A percentile compares a stretch with the other conserved stretches of the same genome.
phyloP scores from a whole-genome alignment of 75 land plant species.

The Pseudotsuga menziesii region DNA sequence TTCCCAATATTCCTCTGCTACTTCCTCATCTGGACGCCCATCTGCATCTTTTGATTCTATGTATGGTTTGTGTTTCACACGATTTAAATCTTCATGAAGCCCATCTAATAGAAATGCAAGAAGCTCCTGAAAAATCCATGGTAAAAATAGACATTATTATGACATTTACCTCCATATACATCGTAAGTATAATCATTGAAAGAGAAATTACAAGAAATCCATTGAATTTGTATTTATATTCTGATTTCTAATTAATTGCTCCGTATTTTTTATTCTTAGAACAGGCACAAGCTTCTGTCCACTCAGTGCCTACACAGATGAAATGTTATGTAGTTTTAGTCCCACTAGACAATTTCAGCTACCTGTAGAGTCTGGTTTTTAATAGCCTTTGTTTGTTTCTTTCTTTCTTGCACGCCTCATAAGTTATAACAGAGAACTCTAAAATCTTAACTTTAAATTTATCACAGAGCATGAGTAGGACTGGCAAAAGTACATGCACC shows the following conservation, averaged over 20 bases:
- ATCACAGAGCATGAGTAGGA: too few species aligned
- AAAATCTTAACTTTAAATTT: too few species aligned
- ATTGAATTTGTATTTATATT: too few species aligned
- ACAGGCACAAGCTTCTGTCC: conserved; percentile 61
- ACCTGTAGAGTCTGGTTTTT: too few species aligned
- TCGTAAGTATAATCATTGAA: conserved; percentile 15
- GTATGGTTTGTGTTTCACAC: conserved; percentile 80
- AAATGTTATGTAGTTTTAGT: background rate
- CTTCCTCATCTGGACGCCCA: conserved; percentile 73
- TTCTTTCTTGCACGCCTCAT: too few species aligned
- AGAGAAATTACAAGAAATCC: too few species aligned
- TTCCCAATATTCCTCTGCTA: conserved; percentile 84
- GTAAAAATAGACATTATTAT: conserved; percentile 28
- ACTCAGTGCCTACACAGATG: conserved; percentile 38
- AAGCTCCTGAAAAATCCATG: conserved; percentile 51
- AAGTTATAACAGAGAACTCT: too few species aligned
- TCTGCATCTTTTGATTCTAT: conserved; percentile 72
- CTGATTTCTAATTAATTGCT: too few species aligned
- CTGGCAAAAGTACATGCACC: background rate
- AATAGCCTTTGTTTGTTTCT: too few species aligned
- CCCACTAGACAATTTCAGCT: too few species aligned
- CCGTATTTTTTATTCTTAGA: background rate
- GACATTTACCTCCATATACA: conserved; percentile 74
- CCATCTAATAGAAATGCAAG: conserved; percentile 90
- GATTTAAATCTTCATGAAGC: conserved; percentile 88